Base-by-base conservation (phyloP, 352 stramenopile species). In the Globisporangium nodosum region DNA sequence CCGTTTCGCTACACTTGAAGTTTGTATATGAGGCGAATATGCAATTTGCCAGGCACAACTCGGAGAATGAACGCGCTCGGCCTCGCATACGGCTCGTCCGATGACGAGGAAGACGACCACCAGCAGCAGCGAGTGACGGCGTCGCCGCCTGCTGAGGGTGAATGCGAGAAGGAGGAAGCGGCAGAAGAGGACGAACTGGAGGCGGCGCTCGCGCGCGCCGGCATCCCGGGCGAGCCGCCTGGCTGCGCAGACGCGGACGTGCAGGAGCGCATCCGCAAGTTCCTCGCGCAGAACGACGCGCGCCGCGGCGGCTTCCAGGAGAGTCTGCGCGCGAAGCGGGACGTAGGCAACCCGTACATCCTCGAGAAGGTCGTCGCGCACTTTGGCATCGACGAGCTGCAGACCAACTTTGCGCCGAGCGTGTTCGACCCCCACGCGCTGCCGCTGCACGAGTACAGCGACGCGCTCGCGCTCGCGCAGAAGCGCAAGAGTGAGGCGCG, bases 321-420 rank as follows among this genome's bases (percentile, higher is more conserved):
- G 48, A 86, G 73, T 27, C 64, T 94, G 48, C 78, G 83, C 61
- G 77, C 70, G 54, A 90, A 92, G 66, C 92, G 92, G 57, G 86
- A 95, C 54, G 85, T 95, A 48, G 73, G 74, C 52, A 95, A 95
- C 68, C 86, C 86, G 31, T 90, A 91, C 69, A 92, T 95, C 58
- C 68, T 95, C 9, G 71, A 91, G 42, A 93, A 92, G 52, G 78
- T 95, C 53, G 84, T 95, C 50, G 84, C 85, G 37, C 92, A 92
- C 63, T 95, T 92, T 63, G 73, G 63, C 39, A 96, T 96, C 59
- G 77, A 96, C 55, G 79, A 96, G 64, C 67, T 90, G 43, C 71
- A 83, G 15, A 81, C 80, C 42, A 90, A 94, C 57, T 92, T 92
- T 48, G 35, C 66, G 18, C 49, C 56, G 15, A 49, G 71, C n/a